Conservation (phyloP, 2,329 filamentous ascomycete species). For the Fusarium sp. region DNA sequence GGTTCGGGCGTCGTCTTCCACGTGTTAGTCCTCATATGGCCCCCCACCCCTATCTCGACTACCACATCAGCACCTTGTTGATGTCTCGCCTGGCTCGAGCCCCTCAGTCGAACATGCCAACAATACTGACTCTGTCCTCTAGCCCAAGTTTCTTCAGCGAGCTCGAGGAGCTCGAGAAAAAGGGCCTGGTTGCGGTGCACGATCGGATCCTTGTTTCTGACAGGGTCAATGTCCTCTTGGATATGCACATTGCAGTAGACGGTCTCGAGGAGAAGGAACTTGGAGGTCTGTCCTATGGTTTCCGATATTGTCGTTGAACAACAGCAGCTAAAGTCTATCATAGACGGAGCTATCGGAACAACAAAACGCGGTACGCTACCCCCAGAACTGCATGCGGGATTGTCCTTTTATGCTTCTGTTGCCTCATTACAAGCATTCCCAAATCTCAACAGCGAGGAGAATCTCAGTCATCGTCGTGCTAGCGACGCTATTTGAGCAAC, state of each 20-base stretch:
- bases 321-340: slow-evolving; percentile 41
- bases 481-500: slow-evolving; percentile 35
- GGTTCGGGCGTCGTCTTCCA: background rate
- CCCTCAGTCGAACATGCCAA: background rate
- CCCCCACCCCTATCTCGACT: background rate
- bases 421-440: slow-evolving; percentile 33
- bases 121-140: background rate
- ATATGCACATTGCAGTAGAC: slow-evolving; percentile 63
- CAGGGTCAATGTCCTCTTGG: slow-evolving; percentile 71
- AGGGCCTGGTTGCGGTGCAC: background rate
- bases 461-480: slow-evolving; percentile 22
- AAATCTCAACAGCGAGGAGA: slow-evolving; percentile 28
- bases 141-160: background rate
- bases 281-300: slow-evolving; percentile 46
- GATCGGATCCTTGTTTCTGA: background rate
- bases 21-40: background rate
- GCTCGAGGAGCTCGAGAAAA: background rate
- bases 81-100: background rate
- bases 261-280: slow-evolving; percentile 73
- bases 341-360: slow-evolving; percentile 50
- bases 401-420: slow-evolving; percentile 21
- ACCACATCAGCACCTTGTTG: background rate
- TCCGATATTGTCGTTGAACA: slow-evolving; percentile 38
- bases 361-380: slow-evolving; percentile 51
- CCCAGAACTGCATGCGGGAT: slow-evolving; percentile 28